phyloP scores from a whole-genome alignment of 23 red algal species.

The Gracilaria vermiculophylla region DNA sequence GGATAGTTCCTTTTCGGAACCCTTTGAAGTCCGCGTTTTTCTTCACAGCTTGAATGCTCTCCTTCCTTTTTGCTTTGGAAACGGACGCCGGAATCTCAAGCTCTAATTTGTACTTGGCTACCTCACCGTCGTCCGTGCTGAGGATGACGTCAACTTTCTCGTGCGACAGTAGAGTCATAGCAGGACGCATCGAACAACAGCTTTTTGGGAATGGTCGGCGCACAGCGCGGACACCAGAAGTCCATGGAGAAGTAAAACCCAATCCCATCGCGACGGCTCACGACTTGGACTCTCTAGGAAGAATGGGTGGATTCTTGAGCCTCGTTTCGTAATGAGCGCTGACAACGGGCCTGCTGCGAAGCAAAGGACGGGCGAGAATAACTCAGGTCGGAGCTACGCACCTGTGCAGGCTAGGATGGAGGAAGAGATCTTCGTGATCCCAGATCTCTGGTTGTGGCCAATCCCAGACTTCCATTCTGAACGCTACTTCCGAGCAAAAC shows the following conservation, averaged over 20 bases:
- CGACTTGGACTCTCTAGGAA: no score
- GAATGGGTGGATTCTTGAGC: no score
- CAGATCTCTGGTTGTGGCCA: no score
- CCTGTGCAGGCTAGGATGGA: no score
- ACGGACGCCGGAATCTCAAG: constrained; percentile 47
- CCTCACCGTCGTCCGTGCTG: constrained; percentile 7
- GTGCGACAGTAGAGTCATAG: constrained; percentile 49
- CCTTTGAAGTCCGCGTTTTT: constrained; percentile 57
- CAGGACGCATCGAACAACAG: neutral
- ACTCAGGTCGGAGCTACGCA: no score
- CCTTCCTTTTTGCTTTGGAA: constrained; percentile 31
- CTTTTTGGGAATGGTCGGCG: neutral
- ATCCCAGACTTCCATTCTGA: no score
- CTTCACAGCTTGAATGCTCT: constrained; percentile 35
- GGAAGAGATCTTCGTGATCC: no score
- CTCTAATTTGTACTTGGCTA: constrained; percentile 54
- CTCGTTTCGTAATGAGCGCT: no score
- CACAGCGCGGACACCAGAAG: no score
- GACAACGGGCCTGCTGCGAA: no score
- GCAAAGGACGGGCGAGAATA: no score
- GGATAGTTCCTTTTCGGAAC: constrained; percentile 74
- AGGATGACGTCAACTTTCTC: constrained; percentile 56
- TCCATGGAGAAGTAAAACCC: neutral
- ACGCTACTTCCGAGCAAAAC: no score
- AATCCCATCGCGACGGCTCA: neutral